phyloP scores from a whole-genome alignment of 164 flowering plant genomes.

The Warburgia ugandensis region DNA sequence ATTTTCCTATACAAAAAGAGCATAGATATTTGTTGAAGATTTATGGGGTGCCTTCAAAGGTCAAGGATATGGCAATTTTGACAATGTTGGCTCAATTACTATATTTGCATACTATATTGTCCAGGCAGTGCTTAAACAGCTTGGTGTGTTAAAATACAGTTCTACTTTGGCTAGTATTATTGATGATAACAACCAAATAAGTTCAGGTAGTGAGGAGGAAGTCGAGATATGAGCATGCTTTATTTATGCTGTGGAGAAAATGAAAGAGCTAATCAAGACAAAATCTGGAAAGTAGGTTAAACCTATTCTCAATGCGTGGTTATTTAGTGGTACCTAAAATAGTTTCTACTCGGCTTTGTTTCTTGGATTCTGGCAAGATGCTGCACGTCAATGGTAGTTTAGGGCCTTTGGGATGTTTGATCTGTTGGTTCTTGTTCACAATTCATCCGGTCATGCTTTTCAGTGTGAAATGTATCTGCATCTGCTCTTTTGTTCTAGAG shows the following conservation, averaged over 20 bases:
- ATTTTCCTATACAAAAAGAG: slow-evolving; percentile 90
- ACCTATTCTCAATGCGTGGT: no score
- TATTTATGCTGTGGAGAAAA: slow-evolving; percentile 82
- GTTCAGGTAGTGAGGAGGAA: slow-evolving; percentile 85
- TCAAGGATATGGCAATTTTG: slow-evolving; percentile 70
- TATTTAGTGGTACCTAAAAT: no score
- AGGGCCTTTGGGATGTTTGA: no score
- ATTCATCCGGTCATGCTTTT: no score
- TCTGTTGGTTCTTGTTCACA: no score
- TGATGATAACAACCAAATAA: slow-evolving; percentile 46
- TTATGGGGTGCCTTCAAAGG: slow-evolving; percentile 94
- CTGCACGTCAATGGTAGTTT: no score
- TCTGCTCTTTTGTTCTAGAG: no score
- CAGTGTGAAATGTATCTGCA: no score
- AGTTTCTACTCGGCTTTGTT: no score
- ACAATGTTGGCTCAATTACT: slow-evolving; percentile 62
- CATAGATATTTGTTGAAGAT: slow-evolving; percentile 95
- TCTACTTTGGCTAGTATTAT: slow-evolving; percentile 40
- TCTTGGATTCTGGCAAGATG: no score
- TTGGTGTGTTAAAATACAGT: slow-evolving; percentile 74
- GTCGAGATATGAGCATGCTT: slow-evolving; percentile 87
- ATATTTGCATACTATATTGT: slow-evolving; percentile 92
- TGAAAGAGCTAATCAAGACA: slow-evolving; percentile 48
- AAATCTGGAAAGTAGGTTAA: slow-evolving; percentile 80
- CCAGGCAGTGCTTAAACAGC: slow-evolving; percentile 76